Evolutionary conservation across 768 basidiomycete species (phyloP), one percentile per base, ranked within the genome.

Genomic region (Tephrocybe sp.): DNA sequence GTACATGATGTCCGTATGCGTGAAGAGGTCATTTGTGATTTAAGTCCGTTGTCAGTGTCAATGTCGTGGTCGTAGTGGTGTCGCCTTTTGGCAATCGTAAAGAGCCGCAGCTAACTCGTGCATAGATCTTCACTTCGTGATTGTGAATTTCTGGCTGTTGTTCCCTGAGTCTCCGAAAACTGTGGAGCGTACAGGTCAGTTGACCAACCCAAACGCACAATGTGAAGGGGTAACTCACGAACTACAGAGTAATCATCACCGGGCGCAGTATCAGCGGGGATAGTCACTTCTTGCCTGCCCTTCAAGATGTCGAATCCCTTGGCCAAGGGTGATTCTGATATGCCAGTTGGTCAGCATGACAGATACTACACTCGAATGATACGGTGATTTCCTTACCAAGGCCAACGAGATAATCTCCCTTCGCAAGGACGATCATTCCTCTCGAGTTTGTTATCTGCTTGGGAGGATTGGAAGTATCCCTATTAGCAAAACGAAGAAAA

Each of bases 401-500:
- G 16, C 64, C 64, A 3, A 70, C 69, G 6, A 58, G 39, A 15
- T 45, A n/a, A 41, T 47, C 50, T 4, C 60, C 65, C 25, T 66
- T 64, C 42, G 77, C 70, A 29, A 82, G 69, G 42, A 69, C 63
- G 45, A 82, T 68, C 47, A 41, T 22, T 25, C 80, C 80, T 3
- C 49, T 25, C 33, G 60, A 57, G 58, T 80, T 81, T 18, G 79
- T 80, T 54, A 82, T 75, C 48, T 79, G 60, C 3, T 50, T 47
- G 0, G 79, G 80, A 23, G 68, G 48, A 45, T 61, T 54, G 16
- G 74, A 67, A 6, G 61, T 67, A 51, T 79, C 63, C 74, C 74
- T 74, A 53, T 33, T 31, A 39, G 21, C 39, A 45, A 25, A 39
- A n/a, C n/a, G n/a, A n/a, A n/a, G n/a, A n/a, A n/a, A n/a, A n/a